These are phyloP conservation scores for Paramecium caudatum DNA, from an alignment of 73 alveolate species.

Conservation along the genomic window DNA sequence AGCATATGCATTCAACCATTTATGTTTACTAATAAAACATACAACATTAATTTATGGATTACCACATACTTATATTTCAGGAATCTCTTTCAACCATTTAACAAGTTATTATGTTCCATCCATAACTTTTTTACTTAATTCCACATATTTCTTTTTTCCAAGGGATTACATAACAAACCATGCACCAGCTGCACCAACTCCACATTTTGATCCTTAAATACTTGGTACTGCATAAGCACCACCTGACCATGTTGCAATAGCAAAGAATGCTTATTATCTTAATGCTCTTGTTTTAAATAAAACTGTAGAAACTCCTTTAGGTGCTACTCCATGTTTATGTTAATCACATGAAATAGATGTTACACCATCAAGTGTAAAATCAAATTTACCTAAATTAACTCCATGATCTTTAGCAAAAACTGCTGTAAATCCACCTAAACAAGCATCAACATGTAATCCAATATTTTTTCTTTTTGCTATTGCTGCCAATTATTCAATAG, in stretches of 20 bases:
- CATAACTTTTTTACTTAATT: slow-evolving; percentile 83
- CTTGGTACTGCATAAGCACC: slow-evolving; percentile 94
- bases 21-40: slow-evolving; percentile 18
- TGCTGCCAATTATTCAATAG: slow-evolving; percentile 88
- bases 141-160: slow-evolving; percentile 91
- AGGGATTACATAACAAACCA: slow-evolving; percentile 93
- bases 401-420: slow-evolving; percentile 94
- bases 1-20: slow-evolving; percentile 69
- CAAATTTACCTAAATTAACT: slow-evolving; percentile 88
- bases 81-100: slow-evolving; percentile 82
- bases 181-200: slow-evolving; percentile 95
- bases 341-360: slow-evolving; percentile 98
- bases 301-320: slow-evolving; percentile 98
- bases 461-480: slow-evolving; percentile 82
- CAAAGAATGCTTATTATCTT: slow-evolving; percentile 89
- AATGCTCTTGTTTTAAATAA: slow-evolving; percentile 88
- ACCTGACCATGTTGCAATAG: slow-evolving; percentile 93
- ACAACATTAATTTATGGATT: slow-evolving; percentile 77
- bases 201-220: slow-evolving; percentile 96
- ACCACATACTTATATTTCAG: slow-evolving; percentile 84
- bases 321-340: slow-evolving; percentile 99
- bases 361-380: slow-evolving; percentile 97
- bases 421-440: slow-evolving; percentile 98
- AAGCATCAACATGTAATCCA: slow-evolving; percentile 93
- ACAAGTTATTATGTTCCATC: slow-evolving; percentile 84